Percentiles rank a stretch among this genome's conserved stretches.
Evolutionary conservation across 192 early-diverging fungal species (phyloP).

Genomic region (Umbelopsis isabellina): DNA sequence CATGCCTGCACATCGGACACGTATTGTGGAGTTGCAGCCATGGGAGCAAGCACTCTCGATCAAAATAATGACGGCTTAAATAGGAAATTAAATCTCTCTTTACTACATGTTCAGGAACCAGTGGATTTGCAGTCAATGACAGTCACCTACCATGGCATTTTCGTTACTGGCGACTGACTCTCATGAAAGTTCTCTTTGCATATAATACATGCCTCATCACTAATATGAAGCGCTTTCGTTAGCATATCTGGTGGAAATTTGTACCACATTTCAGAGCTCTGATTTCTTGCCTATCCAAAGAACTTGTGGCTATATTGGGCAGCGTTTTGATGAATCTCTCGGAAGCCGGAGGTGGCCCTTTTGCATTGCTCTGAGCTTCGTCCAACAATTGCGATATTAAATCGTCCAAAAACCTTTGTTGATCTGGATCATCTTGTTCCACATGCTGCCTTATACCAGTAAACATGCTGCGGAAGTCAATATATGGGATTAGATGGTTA

Average conservation of each 20-base stretch:
- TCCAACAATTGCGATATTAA: slow-evolving; percentile 44
- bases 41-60: slow-evolving; percentile 41
- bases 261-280: neutral
- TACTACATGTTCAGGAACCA: neutral
- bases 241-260: neutral
- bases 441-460: slow-evolving; percentile 17
- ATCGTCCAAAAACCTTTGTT: slow-evolving; percentile 44
- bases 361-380: slow-evolving; percentile 41
- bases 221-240: slow-evolving; percentile 20
- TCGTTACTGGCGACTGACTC: slow-evolving; percentile 35
- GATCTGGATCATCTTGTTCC: slow-evolving; percentile 32
- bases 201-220: slow-evolving; percentile 46
- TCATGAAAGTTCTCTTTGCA: slow-evolving; percentile 42
- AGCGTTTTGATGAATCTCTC: slow-evolving; percentile 38
- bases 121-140: slow-evolving; percentile 2
- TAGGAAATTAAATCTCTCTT: slow-evolving; percentile 10
- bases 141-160: slow-evolving; percentile 45
- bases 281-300: slow-evolving; percentile 24
- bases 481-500: neutral
- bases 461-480: slow-evolving; percentile 2
- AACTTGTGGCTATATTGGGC: slow-evolving; percentile 24
- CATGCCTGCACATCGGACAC: slow-evolving; percentile 41
- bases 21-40: slow-evolving; percentile 45
- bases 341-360: slow-evolving; percentile 47
- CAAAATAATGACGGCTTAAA: slow-evolving; percentile 42